A percentile compares a stretch with the other conserved stretches of the same genome.
These are phyloP conservation scores for Picea sitchensis DNA, from an alignment of 75 land plant genomes.

Conservation along the genomic window DNA sequence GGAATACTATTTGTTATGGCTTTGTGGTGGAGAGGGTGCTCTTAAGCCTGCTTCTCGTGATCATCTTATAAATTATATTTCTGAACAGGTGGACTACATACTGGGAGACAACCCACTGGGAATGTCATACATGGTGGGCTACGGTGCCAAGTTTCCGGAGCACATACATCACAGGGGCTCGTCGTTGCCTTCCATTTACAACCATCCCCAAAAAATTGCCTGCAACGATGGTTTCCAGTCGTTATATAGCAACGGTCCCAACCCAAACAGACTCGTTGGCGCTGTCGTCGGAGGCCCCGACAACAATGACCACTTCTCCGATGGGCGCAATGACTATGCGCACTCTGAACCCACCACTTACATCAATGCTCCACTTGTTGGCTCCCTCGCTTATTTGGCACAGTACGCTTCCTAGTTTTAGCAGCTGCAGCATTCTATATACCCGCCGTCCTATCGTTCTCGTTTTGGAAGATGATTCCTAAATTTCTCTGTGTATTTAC, in stretches of 20 bases:
- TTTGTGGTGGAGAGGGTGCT: no score
- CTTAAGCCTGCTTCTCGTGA: no score
- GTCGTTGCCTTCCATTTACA: constrained; percentile 45
- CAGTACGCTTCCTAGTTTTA: not conserved
- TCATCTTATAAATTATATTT: constrained; percentile 37
- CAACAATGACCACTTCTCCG: constrained; percentile 43
- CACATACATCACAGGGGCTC: constrained; percentile 76
- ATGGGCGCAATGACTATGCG: constrained; percentile 41
- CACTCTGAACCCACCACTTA: constrained; percentile 72
- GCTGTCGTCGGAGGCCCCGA: constrained; percentile 85
- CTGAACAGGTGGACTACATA: constrained; percentile 74
- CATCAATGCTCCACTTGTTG: constrained; percentile 77
- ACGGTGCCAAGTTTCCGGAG: constrained; percentile 52
- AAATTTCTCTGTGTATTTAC: no score
- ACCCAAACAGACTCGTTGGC: constrained; percentile 70
- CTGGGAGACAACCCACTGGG: constrained; percentile 63
- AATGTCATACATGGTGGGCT: constrained; percentile 87
- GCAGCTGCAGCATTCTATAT: no score
- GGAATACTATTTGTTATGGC: no score
- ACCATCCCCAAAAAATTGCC: constrained; percentile 21
- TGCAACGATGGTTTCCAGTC: constrained; percentile 54
- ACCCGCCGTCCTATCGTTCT: no score
- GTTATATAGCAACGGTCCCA: constrained; percentile 29
- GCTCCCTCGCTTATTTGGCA: constrained; percentile 54
- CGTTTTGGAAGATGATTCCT: no score